Percentiles rank a stretch among this genome's conserved stretches.
Evolutionary conservation across 805 yeast species (phyloP).

Genomic region (Spathaspora girioi): DNA sequence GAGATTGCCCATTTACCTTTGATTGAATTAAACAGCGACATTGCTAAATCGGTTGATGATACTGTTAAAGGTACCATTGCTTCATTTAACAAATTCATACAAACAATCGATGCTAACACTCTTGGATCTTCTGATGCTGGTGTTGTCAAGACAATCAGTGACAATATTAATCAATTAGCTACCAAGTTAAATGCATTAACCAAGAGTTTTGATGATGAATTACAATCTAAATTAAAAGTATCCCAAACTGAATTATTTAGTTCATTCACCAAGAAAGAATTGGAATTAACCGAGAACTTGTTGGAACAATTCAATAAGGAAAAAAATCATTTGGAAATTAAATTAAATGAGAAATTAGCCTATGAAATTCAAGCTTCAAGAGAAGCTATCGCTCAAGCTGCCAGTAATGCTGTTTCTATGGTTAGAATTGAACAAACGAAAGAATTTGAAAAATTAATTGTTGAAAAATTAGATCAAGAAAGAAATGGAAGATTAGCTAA

Average conservation of each 20-base stretch:
- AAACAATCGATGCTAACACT: conserved; percentile 28
- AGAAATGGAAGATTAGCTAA: conserved; percentile 76
- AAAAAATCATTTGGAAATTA: conserved; percentile 55
- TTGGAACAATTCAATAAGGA: conserved; percentile 59
- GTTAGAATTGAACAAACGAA: conserved; percentile 67
- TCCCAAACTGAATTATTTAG: conserved; percentile 39
- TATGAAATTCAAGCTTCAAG: conserved; percentile 68
- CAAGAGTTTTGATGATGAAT: conserved; percentile 32
- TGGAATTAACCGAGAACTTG: conserved; percentile 55
- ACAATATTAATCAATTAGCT: conserved; percentile 28
- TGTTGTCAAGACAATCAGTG: conserved; percentile 30
- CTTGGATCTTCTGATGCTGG: conserved; percentile 21
- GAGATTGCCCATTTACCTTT: conserved; percentile 30
- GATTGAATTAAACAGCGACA: conserved; percentile 21
- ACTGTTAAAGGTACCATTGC: conserved; percentile 32
- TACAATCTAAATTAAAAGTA: conserved; percentile 29
- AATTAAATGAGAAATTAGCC: conserved; percentile 53
- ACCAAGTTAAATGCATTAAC: conserved; percentile 30
- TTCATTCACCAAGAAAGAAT: conserved; percentile 44
- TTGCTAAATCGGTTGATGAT: conserved; percentile 25
- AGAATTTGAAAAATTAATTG: conserved; percentile 34
- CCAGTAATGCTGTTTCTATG: conserved; percentile 67
- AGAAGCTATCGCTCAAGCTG: conserved; percentile 62
- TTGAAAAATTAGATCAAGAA: conserved; percentile 33
- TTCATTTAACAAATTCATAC: conserved; percentile 36